A percentile compares a stretch with the other conserved stretches of the same genome.
Conservation (phyloP, 2,329 filamentous ascomycete species). For the Fusarium chlamydosporum region DNA sequence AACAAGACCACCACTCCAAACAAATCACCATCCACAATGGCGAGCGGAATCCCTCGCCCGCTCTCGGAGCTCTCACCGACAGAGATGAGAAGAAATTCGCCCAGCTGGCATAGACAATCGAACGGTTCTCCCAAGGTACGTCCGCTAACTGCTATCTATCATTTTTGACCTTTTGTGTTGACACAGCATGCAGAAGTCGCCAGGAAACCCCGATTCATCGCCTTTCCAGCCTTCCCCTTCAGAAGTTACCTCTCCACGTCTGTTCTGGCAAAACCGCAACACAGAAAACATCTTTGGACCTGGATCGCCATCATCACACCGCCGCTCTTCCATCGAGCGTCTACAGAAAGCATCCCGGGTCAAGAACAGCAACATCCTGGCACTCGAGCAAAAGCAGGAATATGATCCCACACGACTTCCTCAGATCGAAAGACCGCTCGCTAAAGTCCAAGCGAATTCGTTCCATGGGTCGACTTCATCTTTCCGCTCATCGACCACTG, state of each 20-base stretch:
- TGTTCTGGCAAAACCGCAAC: constrained; percentile 91
- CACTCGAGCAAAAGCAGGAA: constrained; percentile 90
- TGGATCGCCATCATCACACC: constrained; percentile 77
- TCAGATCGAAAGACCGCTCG: constrained; percentile 84
- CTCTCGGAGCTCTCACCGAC: constrained; percentile 91
- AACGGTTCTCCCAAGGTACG: constrained; percentile 57
- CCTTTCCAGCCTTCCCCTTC: constrained; percentile 89
- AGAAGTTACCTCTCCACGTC: constrained; percentile 79
- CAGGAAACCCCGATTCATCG: constrained; percentile 80
- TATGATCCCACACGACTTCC: constrained; percentile 87
- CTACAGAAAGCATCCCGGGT: constrained; percentile 94
- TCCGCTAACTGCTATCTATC: constrained; percentile 15
- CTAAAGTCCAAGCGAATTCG: constrained; percentile 80
- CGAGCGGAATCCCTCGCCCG: constrained; percentile 75
- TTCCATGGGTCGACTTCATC: constrained; percentile 70
- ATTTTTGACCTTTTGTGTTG: constrained; percentile 48
- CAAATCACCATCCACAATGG: constrained; percentile 74
- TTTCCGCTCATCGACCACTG: constrained; percentile 64
- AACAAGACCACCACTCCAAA: constrained; percentile 73
- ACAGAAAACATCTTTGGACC: constrained; percentile 78
- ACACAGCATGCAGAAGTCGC: constrained; percentile 70
- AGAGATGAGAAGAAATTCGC: constrained; percentile 90
- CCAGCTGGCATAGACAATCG: constrained; percentile 90
- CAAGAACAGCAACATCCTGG: constrained; percentile 98
- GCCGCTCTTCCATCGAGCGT: constrained; percentile 93